These are phyloP conservation scores for Graphilbum fragrans DNA, from an alignment of 2,329 filamentous ascomycete species.

Conservation along the genomic window DNA sequence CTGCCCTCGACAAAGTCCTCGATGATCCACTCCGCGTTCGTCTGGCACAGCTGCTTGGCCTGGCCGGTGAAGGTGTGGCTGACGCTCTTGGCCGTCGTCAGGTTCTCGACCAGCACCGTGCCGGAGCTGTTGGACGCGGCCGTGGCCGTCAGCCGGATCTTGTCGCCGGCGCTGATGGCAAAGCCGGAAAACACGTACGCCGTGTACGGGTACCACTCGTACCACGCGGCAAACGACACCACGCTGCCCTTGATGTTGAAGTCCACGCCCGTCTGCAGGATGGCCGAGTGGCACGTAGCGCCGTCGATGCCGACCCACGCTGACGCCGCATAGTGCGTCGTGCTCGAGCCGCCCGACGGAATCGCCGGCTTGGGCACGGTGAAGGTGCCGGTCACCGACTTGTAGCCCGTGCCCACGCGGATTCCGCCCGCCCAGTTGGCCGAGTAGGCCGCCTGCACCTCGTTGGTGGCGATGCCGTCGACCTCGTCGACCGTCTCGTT, in stretches of 20 bases:
- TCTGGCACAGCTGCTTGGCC: slow-evolving; percentile 9
- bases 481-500: not conserved
- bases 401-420: slow-evolving; percentile 5
- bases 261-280: slow-evolving; percentile 18
- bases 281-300: slow-evolving; percentile 12
- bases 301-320: slow-evolving; percentile 19
- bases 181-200: slow-evolving; percentile 14
- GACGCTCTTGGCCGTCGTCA: slow-evolving; percentile 30
- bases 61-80: slow-evolving; percentile 29
- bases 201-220: slow-evolving; percentile 16
- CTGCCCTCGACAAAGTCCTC: slow-evolving; percentile 14
- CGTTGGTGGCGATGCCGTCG: slow-evolving; percentile 1
- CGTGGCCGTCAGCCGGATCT: slow-evolving; percentile 13
- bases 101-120: slow-evolving; percentile 10
- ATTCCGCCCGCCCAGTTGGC: slow-evolving; percentile 23
- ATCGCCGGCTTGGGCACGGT: slow-evolving; percentile 13
- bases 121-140: slow-evolving; percentile 8
- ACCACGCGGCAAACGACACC: slow-evolving; percentile 13
- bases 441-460: no score
- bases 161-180: slow-evolving; percentile 15
- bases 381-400: slow-evolving; percentile 6
- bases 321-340: slow-evolving; percentile 14
- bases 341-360: slow-evolving; percentile 6
- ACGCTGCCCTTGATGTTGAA: slow-evolving; percentile 4
- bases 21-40: slow-evolving; percentile 17